These are phyloP conservation scores for Prunella vulgaris DNA, from an alignment of 257 asterid genomes.

Conservation along the genomic window DNA sequence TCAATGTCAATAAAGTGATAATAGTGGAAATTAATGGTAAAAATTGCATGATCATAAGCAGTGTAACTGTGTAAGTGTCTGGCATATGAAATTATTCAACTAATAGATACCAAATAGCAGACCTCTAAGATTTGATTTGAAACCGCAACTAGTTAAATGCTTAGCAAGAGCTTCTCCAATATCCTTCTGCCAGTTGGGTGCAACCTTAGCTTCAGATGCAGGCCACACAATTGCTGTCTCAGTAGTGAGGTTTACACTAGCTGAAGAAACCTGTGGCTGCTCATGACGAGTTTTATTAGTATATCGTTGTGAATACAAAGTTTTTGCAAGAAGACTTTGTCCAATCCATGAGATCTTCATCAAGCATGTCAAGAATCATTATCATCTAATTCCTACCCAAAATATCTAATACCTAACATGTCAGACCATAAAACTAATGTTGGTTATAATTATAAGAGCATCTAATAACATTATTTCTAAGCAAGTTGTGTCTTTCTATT, in stretches of 20 bases:
- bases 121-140: slow-evolving; percentile 82
- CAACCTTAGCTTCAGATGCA: slow-evolving; percentile 70
- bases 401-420: not conserved
- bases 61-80: slow-evolving; percentile 17
- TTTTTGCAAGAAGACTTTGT: not conserved
- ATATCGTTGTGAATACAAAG: not conserved
- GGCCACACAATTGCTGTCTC: slow-evolving; percentile 98
- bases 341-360: not conserved
- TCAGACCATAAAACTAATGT: not conserved
- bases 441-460: not conserved
- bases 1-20: not conserved
- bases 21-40: not conserved
- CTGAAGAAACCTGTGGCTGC: slow-evolving; percentile 93
- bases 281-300: slow-evolving; percentile 20
- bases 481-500: not conserved
- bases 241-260: slow-evolving; percentile 84
- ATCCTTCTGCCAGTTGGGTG: slow-evolving; percentile 77
- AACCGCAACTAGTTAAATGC: slow-evolving; percentile 90
- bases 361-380: slow-evolving; percentile 5
- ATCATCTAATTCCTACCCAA: slow-evolving; percentile 1
- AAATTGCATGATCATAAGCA: slow-evolving; percentile 14
- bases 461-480: not conserved
- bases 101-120: slow-evolving; percentile 15
- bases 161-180: slow-evolving; percentile 91
- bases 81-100: slow-evolving; percentile 13